Base-by-base conservation (phyloP, 768 basidiomycete genomes). In the Botryobasidium botryosum region DNA sequence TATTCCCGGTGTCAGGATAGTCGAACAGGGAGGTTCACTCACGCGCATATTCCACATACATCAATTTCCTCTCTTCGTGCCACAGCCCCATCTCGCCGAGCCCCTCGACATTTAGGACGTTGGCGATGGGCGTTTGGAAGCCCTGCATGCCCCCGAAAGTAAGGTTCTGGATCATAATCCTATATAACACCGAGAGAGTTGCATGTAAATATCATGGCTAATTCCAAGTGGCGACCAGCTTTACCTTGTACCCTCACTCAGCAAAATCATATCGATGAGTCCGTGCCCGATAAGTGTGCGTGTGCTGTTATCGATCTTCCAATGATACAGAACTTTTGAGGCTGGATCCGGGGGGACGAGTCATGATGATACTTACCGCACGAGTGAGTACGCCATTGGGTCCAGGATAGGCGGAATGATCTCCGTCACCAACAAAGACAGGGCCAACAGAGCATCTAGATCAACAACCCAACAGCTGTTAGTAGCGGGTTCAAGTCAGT, bases 281-380 rank as follows among this genome's bases (percentile, higher is more conserved):
- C 81, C 81, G 42, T 85, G 80, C 4, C 74, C 66, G 44, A 84
- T 75, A 12, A 83, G 76, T 2, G 66, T 70, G 41, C 78, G 65
- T 43, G 71, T 62, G 57, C 66, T 81, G 65, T 79, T 81, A 60
- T 81, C 77, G 44, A 85, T 83, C n/a, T n/a, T n/a, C n/a, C n/a
- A n/a, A n/a, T n/a, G n/a, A n/a, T n/a, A n/a, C n/a, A n/a, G n/a
- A 43, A 81, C 79, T 49, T 64, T 75, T 4, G 82, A n/a, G n/a
- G n/a, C n/a, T n/a, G n/a, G n/a, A n/a, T n/a, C n/a, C n/a, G n/a
- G n/a, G n/a, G n/a, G n/a, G n/a, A n/a, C n/a, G n/a, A n/a, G n/a
- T n/a, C n/a, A n/a, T n/a, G n/a, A n/a, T n/a, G n/a, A n/a, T n/a
- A n/a, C n/a, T n/a, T n/a, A n/a, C n/a, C n/a, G n/a, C n/a, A n/a